Evolutionary conservation across 805 yeast species (phyloP).

Genomic region (Starmerella sp.): DNA sequence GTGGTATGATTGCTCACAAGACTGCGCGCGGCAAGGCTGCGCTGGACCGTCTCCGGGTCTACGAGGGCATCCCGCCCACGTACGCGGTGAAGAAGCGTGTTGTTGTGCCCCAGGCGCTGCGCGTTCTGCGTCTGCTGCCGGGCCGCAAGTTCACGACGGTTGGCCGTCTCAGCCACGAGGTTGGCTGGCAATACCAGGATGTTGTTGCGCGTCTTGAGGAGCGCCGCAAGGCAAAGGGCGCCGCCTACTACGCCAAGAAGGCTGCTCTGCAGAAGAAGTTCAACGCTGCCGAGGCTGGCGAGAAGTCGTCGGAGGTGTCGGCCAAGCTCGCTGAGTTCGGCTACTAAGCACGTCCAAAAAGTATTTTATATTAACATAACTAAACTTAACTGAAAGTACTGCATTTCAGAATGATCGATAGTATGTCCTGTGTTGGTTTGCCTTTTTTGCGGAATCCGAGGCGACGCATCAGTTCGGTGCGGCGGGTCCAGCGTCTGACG

Average conservation of each 20-base stretch:
- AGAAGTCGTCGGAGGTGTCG: constrained; percentile 83
- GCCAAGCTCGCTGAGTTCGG: constrained; percentile 93
- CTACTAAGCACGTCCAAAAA: constrained; percentile 47
- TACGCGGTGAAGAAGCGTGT: constrained; percentile 99
- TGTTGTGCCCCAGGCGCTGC: constrained; percentile 98
- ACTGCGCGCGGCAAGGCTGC: constrained; percentile 99
- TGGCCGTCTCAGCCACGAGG: constrained; percentile 90
- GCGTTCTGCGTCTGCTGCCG: constrained; percentile 97
- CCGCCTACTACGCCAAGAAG: constrained; percentile 99
- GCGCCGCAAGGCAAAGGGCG: constrained; percentile 97
- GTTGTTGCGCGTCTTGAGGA: constrained; percentile 96
- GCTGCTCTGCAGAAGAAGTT: constrained; percentile 89
- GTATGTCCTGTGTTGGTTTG: not conserved
- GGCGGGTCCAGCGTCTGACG: too few species aligned
- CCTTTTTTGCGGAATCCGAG: too few species aligned
- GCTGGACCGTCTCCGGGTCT: constrained; percentile 96
- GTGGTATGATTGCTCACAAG: constrained; percentile 99
- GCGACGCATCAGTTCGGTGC: too few species aligned
- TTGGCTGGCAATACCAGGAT: constrained; percentile 99
- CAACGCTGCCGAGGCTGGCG: constrained; percentile 71
- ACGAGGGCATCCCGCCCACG: constrained; percentile 99
- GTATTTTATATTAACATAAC: constrained; percentile 20
- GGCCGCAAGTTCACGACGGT: constrained; percentile 99
- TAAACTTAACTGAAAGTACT: constrained; percentile 5
- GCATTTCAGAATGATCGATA: constrained; percentile 1